Conservation (phyloP, 257 asterid species). For the Nicotiana undulata region DNA sequence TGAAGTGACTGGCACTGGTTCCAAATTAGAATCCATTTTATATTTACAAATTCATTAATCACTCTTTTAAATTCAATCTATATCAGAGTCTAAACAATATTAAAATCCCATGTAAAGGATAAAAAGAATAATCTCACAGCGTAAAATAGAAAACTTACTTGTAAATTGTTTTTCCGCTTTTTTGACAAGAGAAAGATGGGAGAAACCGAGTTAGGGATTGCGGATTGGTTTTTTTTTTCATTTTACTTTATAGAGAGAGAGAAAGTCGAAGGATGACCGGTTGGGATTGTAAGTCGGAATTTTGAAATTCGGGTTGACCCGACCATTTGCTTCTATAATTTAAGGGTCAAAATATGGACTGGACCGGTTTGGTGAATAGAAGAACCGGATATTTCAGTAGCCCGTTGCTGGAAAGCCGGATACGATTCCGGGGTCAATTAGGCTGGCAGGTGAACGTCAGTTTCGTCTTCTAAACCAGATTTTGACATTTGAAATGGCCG, state of each 20-base stretch:
- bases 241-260: not conserved
- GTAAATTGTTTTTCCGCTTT: not conserved
- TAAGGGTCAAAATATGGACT: not conserved
- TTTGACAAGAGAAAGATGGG: not conserved
- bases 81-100: not conserved
- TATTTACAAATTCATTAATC: not conserved
- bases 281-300: not conserved
- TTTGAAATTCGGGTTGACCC: not conserved
- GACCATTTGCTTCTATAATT: not conserved
- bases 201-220: constrained; percentile 1
- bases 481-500: too few species aligned
- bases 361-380: not conserved
- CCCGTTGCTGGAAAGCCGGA: not conserved
- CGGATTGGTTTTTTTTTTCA: not conserved
- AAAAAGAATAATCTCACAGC: not conserved
- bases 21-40: constrained; percentile 51
- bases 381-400: not conserved
- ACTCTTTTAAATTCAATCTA: not conserved
- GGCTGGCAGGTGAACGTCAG: too few species aligned
- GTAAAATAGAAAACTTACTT: not conserved
- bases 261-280: not conserved
- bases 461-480: too few species aligned
- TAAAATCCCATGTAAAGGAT: not conserved
- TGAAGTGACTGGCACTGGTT: constrained; percentile 74
- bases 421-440: too few species aligned